These are phyloP conservation scores for Trichophyton equinum DNA, from an alignment of 2,329 filamentous ascomycete species.

Conservation along the genomic window DNA sequence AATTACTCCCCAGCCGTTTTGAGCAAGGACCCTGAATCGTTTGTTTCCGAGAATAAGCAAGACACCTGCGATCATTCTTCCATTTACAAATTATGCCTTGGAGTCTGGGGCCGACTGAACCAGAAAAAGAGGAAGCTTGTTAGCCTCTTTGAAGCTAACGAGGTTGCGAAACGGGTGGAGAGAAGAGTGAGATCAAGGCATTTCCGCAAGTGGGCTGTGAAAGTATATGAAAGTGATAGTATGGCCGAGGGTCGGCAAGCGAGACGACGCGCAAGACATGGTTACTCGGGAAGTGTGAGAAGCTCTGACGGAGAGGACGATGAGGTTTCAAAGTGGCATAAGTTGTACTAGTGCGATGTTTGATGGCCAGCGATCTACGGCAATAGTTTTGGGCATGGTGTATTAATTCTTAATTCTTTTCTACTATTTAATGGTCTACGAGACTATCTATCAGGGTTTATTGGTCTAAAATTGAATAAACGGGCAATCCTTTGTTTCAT, in stretches of 20 bases:
- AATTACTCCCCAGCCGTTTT: neutral
- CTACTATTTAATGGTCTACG: neutral
- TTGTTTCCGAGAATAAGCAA: neutral
- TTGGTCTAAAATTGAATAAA: neutral
- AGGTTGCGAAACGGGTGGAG: conserved; percentile 43
- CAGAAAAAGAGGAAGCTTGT: conserved; percentile 42
- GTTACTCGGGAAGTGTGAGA: neutral
- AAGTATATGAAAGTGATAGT: too few relatives aligned
- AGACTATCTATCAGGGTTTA: neutral
- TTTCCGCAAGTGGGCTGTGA: neutral
- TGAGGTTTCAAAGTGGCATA: neutral
- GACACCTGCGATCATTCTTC: neutral
- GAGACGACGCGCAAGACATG: too few relatives aligned
- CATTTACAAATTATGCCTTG: neutral
- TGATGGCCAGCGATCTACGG: neutral
- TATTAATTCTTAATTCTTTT: too few relatives aligned
- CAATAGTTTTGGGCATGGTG: too few relatives aligned
- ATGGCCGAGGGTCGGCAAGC: too few relatives aligned
- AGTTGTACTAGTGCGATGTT: neutral
- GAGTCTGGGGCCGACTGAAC: conserved; percentile 3
- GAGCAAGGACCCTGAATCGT: neutral
- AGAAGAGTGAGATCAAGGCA: neutral
- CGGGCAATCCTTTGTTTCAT: neutral
- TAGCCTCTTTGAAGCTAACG: conserved; percentile 47
- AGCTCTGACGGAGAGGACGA: neutral